phyloP scores from a whole-genome alignment of 1,284 basidiomycete genomes.

The Lentinula novae-zelandiae region DNA sequence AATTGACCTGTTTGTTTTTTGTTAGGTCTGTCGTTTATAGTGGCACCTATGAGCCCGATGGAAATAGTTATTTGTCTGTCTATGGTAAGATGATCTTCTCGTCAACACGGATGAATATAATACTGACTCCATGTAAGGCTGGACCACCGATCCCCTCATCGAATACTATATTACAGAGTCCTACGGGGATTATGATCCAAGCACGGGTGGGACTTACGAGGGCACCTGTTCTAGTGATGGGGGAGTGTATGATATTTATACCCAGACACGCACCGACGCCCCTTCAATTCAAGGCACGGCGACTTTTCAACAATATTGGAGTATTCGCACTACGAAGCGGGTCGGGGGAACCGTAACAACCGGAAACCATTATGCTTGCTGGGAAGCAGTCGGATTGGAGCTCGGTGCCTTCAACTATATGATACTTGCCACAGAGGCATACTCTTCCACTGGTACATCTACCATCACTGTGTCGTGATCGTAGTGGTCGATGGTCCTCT shows the following conservation, averaged over 20 bases:
- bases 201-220: slow-evolving; percentile 17
- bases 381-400: not conserved
- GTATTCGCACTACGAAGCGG: slow-evolving; percentile 24
- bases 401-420: slow-evolving; percentile 33
- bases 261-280: slow-evolving; percentile 6
- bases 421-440: slow-evolving; percentile 18
- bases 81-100: slow-evolving; percentile 18
- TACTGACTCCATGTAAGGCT: slow-evolving; percentile 18
- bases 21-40: slow-evolving; percentile 27
- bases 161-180: slow-evolving; percentile 39
- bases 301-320: slow-evolving; percentile 36
- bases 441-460: not conserved
- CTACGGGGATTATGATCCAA: slow-evolving; percentile 36
- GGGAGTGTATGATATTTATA: slow-evolving; percentile 14
- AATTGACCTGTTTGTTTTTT: not conserved
- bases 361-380: slow-evolving; percentile 5
- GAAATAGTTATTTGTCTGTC: slow-evolving; percentile 35
- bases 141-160: slow-evolving; percentile 32
- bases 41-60: slow-evolving; percentile 30
- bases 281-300: slow-evolving; percentile 25
- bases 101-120: not conserved
- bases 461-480: not conserved
- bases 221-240: slow-evolving; percentile 29
- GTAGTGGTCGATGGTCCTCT: too few species aligned
- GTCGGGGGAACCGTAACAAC: slow-evolving; percentile 30